A percentile compares a stretch with the other conserved stretches of the same genome.
These are phyloP conservation scores for Eucalyptus marginata DNA, from an alignment of 345 rosid species.

Conservation along the genomic window DNA sequence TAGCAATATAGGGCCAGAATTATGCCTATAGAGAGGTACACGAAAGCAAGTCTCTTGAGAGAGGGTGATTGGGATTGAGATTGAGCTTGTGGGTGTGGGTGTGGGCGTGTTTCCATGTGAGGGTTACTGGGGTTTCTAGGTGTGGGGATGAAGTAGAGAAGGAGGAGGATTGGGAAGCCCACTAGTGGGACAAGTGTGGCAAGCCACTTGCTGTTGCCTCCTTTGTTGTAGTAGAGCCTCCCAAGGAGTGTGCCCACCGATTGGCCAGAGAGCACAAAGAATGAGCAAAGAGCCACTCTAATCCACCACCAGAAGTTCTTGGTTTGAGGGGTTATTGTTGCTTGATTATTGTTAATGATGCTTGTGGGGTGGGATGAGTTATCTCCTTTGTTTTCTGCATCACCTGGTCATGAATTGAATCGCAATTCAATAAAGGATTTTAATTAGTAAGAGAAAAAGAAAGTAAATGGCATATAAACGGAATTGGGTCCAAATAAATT, in stretches of 20 bases:
- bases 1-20: background rate
- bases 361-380: background rate
- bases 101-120: background rate
- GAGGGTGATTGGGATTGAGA: background rate
- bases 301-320: background rate
- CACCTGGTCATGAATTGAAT: background rate
- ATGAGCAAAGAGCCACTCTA: background rate
- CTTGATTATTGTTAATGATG: background rate
- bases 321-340: background rate
- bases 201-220: slow-evolving; percentile 33
- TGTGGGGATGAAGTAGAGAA: slow-evolving; percentile 2
- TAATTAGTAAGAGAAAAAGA: background rate
- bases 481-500: background rate
- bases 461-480: background rate
- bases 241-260: slow-evolving; percentile 13
- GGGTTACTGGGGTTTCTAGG: background rate
- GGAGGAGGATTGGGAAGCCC: slow-evolving; percentile 21
- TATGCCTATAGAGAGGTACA: slow-evolving; percentile 4
- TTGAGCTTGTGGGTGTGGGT: background rate
- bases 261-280: slow-evolving; percentile 11
- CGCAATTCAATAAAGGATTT: background rate
- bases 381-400: background rate
- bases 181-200: slow-evolving; percentile 5
- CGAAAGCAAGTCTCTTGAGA: background rate
- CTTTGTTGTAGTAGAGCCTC: slow-evolving; percentile 23